Conservation (phyloP, 179 eudicot genomes). For the Carnegiea gigantea region DNA sequence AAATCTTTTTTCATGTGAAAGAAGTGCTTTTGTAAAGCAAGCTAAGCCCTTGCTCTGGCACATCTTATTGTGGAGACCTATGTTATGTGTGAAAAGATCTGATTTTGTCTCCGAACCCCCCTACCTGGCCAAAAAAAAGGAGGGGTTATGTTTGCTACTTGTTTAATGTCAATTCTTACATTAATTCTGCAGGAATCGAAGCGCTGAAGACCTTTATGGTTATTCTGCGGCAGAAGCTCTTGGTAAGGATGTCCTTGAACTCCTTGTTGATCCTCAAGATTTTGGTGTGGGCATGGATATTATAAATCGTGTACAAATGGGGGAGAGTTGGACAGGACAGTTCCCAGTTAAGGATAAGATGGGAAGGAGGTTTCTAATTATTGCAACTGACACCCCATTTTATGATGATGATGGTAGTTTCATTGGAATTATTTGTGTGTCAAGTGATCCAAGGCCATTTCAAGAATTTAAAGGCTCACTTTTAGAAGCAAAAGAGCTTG, state of each 20-base stretch:
- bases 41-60: conserved; percentile 1
- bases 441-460: conserved; percentile 62
- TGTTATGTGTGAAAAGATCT: neutral
- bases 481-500: conserved; percentile 32
- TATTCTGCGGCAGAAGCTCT: conserved; percentile 76
- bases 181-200: conserved; percentile 61
- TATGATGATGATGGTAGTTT: conserved; percentile 78
- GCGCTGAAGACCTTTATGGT: conserved; percentile 83
- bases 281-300: conserved; percentile 42
- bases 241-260: conserved; percentile 52
- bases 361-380: conserved; percentile 48
- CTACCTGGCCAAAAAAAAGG: neutral
- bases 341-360: conserved; percentile 66
- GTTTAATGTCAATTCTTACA: conserved; percentile 23
- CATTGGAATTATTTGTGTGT: conserved; percentile 70
- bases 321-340: conserved; percentile 87
- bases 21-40: neutral
- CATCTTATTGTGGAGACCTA: neutral
- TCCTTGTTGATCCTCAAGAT: conserved; percentile 52
- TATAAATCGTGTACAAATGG: conserved; percentile 45
- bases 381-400: conserved; percentile 77
- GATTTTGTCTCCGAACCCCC: neutral
- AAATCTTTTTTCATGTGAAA: neutral
- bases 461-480: conserved; percentile 36
- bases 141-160: neutral